phyloP scores from a whole-genome alignment of 176 grass and related monocot species.

The Otatea glauca region DNA sequence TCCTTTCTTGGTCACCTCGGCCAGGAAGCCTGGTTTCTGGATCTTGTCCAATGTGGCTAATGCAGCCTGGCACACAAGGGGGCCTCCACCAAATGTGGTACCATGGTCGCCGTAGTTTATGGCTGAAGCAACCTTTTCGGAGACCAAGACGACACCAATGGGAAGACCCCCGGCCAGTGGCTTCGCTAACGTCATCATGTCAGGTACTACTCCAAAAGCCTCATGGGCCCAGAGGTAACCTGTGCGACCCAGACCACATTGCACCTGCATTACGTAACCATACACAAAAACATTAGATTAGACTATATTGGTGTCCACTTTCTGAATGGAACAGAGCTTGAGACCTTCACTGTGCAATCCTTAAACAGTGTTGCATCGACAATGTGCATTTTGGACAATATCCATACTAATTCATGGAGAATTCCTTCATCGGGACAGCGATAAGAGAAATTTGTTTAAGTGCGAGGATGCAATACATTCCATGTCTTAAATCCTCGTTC shows the following conservation, averaged over 20 bases:
- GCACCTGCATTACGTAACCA: constrained; percentile 55
- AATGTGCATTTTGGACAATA: background rate
- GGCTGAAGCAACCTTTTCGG: constrained; percentile 68
- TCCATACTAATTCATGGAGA: background rate
- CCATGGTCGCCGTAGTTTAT: constrained; percentile 80
- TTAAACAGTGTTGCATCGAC: background rate
- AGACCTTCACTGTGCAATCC: background rate
- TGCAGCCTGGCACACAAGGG: constrained; percentile 69
- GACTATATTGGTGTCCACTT: background rate
- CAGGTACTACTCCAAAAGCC: constrained; percentile 55
- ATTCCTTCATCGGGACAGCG: background rate
- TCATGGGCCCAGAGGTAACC: constrained; percentile 86
- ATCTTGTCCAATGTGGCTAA: constrained; percentile 76
- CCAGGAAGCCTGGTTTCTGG: constrained; percentile 63
- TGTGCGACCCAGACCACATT: constrained; percentile 84
- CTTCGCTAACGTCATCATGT: constrained; percentile 91
- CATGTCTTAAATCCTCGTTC: background rate
- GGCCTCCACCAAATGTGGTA: constrained; percentile 70
- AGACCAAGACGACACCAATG: constrained; percentile 67
- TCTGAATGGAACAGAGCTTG: background rate
- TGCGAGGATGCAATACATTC: background rate
- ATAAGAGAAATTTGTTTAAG: background rate
- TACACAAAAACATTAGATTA: background rate
- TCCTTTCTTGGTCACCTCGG: constrained; percentile 64
- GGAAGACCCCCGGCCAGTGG: constrained; percentile 77